Evolutionary conservation across 75 land plant genomes (phyloP), one percentile per base, ranked within the genome.

Genomic region (Larix kaempferi): DNA sequence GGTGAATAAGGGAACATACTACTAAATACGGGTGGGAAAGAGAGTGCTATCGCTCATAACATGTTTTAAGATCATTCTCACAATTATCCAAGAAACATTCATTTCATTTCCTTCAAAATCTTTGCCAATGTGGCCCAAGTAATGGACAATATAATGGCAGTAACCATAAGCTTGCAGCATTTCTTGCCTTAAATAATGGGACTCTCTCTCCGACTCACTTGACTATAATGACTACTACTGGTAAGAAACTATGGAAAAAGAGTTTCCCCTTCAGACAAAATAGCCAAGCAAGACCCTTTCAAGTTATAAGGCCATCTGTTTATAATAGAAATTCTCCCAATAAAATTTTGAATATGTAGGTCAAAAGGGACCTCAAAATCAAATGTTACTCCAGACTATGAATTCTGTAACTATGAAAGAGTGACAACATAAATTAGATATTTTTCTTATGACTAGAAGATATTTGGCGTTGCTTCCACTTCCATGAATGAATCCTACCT

Each of bases 401-500:
- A 69, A 41, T 39, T 69, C 17, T 39, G 21, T 19, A 39, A 69
- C 6, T 3, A 41, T 41, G 41, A 69, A n/a, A 35, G 11, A 19
- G 49, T 41, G 23, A 69, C 59, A 49, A 39, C 54, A 16, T 6
- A 23, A 33, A 33, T 59, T 73, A 79, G 4, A 57, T 35, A 5
- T 17, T 39, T 73, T 88, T 88, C 84, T 91, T 91, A 74, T 83
- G 83, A 23, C 73, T 86, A 23, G 86, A 78, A 11, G 76, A 87
- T 10, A 80, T 82, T 49, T 65, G 72, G 22, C 78, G 80, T 72
- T 86, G 92, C 54, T 78, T 69, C 71, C 83, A 83, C 81, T 73
- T 86, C 90, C 88, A 89, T 4, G 79, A 86, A 14, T 97, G 97
- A 78, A 95, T 86, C 61, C 72, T 81, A 12, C 95, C 95, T 10